Evolutionary conservation across 164 flowering plant genomes (phyloP).

Genomic region (Brasenia schreberi): DNA sequence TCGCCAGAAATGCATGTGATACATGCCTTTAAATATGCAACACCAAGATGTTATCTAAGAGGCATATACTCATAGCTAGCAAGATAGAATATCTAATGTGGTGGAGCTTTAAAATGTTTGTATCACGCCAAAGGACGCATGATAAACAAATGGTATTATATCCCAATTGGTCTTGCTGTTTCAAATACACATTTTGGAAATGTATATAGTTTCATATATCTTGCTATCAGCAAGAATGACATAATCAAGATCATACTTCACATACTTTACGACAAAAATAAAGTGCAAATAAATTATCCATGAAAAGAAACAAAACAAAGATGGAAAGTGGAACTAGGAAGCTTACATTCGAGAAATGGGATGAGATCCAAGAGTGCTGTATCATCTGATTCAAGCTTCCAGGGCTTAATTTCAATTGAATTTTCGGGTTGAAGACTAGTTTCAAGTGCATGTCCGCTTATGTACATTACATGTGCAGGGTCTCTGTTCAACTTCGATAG

Average conservation of each 20-base stretch:
- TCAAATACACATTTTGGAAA: too few relatives aligned
- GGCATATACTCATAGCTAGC: too few relatives aligned
- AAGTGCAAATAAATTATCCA: neutral
- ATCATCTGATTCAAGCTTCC: slow-evolving; percentile 62
- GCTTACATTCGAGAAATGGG: slow-evolving; percentile 85
- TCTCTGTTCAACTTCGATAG: slow-evolving; percentile 82
- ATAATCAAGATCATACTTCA: too few relatives aligned
- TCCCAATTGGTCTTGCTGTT: too few relatives aligned
- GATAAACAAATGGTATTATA: too few relatives aligned
- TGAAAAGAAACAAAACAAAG: neutral
- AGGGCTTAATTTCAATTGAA: slow-evolving; percentile 56
- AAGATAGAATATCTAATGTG: too few relatives aligned
- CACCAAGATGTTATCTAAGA: too few relatives aligned
- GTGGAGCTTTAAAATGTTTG: too few relatives aligned
- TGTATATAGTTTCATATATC: too few relatives aligned
- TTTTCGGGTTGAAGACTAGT: slow-evolving; percentile 78
- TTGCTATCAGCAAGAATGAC: too few relatives aligned
- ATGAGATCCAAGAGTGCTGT: slow-evolving; percentile 76
- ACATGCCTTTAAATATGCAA: too few relatives aligned
- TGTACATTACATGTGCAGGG: slow-evolving; percentile 60
- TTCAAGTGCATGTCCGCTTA: slow-evolving; percentile 76
- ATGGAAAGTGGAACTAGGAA: neutral
- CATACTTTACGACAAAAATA: neutral
- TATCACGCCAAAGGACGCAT: too few relatives aligned
- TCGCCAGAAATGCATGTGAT: neutral